A percentile compares a stretch with the other conserved stretches of the same genome.
Conservation (phyloP, 805 yeast genomes). For the Ascoidea asiatica region DNA sequence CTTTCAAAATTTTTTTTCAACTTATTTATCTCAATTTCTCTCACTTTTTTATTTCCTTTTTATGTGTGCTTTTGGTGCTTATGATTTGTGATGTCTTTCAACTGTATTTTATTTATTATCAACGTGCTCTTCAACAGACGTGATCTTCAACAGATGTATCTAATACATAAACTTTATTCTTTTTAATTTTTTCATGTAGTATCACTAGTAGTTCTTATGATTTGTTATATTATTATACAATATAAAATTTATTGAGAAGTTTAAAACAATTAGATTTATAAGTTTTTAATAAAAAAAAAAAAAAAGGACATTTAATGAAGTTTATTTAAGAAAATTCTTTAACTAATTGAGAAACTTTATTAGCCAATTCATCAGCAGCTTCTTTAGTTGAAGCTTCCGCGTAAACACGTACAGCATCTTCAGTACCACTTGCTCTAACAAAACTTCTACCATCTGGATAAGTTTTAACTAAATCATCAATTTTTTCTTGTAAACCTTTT, state of each 20-base stretch:
- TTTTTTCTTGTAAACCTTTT: slow-evolving; percentile 55
- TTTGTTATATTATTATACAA: not conserved
- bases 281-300: no score
- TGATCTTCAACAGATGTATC: no score
- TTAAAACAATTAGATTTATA: no score
- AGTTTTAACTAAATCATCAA: slow-evolving; percentile 49
- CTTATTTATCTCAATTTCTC: no score
- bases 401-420: slow-evolving; percentile 91
- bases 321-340: not conserved
- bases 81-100: not conserved
- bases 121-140: not conserved
- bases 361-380: slow-evolving; percentile 33
- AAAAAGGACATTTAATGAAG: not conserved
- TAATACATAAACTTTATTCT: not conserved
- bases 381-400: slow-evolving; percentile 62
- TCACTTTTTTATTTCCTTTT: no score
- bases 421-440: slow-evolving; percentile 96
- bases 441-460: slow-evolving; percentile 65
- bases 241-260: no score
- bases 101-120: not conserved
- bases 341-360: slow-evolving; percentile 25
- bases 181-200: no score
- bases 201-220: not conserved
- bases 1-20: not conserved
- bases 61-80: no score